Conservation (phyloP, 164 flowering plant genomes). For the Brasenia schreberi region DNA sequence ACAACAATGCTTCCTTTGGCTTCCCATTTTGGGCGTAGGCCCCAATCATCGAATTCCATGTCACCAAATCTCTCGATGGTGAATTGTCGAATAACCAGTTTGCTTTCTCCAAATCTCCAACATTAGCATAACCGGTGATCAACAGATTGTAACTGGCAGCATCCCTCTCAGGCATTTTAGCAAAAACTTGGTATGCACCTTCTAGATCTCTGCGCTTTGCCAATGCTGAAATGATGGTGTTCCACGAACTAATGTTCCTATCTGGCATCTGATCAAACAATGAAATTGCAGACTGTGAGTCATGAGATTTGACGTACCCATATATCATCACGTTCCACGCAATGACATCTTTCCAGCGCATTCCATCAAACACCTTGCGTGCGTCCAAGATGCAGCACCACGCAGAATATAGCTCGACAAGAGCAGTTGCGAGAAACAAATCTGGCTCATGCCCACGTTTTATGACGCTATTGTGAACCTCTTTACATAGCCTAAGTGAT, state of each 20-base stretch:
- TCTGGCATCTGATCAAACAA: no score
- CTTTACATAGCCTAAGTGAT: background rate
- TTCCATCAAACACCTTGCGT: conserved; percentile 21
- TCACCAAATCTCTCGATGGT: conserved; percentile 26
- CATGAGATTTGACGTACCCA: no score
- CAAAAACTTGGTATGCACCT: no score
- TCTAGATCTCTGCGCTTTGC: no score
- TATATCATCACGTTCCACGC: no score
- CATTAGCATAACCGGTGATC: conserved; percentile 28
- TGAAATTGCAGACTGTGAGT: no score
- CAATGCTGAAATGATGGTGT: no score
- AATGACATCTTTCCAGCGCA: conserved; percentile 6
- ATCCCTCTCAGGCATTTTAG: conserved; percentile 3
- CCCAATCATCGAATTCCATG: conserved; percentile 53
- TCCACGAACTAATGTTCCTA: no score
- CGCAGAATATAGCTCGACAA: conserved; percentile 24
- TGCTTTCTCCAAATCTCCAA: conserved; percentile 36
- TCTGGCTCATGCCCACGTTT: conserved; percentile 30
- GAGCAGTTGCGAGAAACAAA: conserved; percentile 24
- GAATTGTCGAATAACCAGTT: conserved; percentile 29
- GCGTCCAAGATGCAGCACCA: conserved; percentile 15
- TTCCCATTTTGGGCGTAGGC: conserved; percentile 38
- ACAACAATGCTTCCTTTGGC: conserved; percentile 29
- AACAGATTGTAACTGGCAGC: conserved; percentile 24
- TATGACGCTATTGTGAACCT: conserved; percentile 18